phyloP scores from a whole-genome alignment of 1,284 basidiomycete species.

The Stereum hirsutum region DNA sequence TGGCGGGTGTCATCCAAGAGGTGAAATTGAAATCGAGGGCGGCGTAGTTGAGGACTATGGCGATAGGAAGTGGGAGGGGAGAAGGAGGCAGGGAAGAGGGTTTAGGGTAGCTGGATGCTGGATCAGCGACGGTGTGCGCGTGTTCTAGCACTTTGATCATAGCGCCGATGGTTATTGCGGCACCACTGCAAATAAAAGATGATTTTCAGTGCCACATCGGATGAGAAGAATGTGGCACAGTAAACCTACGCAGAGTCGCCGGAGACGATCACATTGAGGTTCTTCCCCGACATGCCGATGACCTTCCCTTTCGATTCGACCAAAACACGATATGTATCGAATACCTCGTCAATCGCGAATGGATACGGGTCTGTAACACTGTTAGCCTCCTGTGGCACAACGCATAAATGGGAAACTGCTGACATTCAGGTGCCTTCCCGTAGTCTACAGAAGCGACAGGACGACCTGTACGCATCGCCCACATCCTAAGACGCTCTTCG shows the following conservation, averaged over 20 bases:
- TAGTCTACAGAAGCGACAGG: conserved; percentile 89
- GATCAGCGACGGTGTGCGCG: conserved; percentile 26
- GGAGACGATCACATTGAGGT: conserved; percentile 67
- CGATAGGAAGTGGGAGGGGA: conserved; percentile 52
- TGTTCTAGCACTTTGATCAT: conserved; percentile 78
- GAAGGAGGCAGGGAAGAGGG: conserved; percentile 7
- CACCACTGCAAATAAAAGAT: conserved; percentile 48
- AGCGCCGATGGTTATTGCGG: conserved; percentile 75
- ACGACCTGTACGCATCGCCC: conserved; percentile 75
- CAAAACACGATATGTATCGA: conserved; percentile 81
- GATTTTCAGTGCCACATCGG: conserved; percentile 1
- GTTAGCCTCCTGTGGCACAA: too few relatives aligned
- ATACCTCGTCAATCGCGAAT: conserved; percentile 91
- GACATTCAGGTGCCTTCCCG: conserved; percentile 94
- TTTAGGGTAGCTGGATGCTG: conserved; percentile 5
- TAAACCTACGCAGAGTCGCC: conserved; percentile 87
- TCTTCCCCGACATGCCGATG: conserved; percentile 80
- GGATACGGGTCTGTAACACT: conserved; percentile 76
- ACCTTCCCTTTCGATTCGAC: conserved; percentile 73
- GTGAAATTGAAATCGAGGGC: conserved; percentile 95
- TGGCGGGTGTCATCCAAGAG: conserved; percentile 91
- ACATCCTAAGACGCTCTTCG: conserved; percentile 85
- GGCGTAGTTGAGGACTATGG: conserved; percentile 76
- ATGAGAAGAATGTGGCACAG: conserved; percentile 4
- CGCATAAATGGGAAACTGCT: conserved; percentile 26